Conservation (phyloP, 2,329 filamentous ascomycete genomes). For the Drechslerella coelobrocha region DNA sequence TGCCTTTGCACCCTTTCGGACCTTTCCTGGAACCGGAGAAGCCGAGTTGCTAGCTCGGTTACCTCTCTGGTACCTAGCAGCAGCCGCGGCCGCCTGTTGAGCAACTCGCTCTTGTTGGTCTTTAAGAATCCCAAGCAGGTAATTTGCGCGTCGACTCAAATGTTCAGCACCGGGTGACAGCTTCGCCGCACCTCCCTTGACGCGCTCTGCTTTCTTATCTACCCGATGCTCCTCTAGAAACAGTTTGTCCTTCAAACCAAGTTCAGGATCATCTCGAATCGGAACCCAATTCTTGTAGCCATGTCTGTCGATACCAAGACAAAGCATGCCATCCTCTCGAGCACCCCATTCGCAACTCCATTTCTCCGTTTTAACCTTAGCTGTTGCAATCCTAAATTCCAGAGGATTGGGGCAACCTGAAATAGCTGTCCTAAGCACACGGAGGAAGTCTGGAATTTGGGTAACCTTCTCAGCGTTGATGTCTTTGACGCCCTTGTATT, state of each 20-base stretch:
- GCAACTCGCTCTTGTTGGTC: constrained; percentile 80
- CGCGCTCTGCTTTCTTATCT: constrained; percentile 93
- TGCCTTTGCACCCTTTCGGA: constrained; percentile 35
- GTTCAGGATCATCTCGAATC: constrained; percentile 87
- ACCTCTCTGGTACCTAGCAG: constrained; percentile 44
- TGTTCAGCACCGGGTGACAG: constrained; percentile 84
- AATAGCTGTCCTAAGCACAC: constrained; percentile 76
- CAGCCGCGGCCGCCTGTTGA: constrained; percentile 69
- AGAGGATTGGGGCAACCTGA: constrained; percentile 70
- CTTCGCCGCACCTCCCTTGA: constrained; percentile 66
- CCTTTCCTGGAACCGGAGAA: constrained; percentile 43
- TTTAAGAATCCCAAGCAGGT: constrained; percentile 91
- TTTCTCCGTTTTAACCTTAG: constrained; percentile 76
- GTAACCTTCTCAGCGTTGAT: constrained; percentile 95
- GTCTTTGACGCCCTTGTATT: constrained; percentile 90
- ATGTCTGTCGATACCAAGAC: constrained; percentile 88
- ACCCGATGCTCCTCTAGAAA: constrained; percentile 98
- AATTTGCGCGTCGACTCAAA: constrained; percentile 91
- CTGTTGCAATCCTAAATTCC: constrained; percentile 86
- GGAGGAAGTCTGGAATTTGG: constrained; percentile 87
- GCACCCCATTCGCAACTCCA: constrained; percentile 93
- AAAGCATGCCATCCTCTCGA: constrained; percentile 94
- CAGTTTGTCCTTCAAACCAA: constrained; percentile 86
- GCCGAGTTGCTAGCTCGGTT: constrained; percentile 49
- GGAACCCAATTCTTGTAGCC: constrained; percentile 95